phyloP scores from a whole-genome alignment of 768 basidiomycete genomes.

The Boletus reticuloceps region DNA sequence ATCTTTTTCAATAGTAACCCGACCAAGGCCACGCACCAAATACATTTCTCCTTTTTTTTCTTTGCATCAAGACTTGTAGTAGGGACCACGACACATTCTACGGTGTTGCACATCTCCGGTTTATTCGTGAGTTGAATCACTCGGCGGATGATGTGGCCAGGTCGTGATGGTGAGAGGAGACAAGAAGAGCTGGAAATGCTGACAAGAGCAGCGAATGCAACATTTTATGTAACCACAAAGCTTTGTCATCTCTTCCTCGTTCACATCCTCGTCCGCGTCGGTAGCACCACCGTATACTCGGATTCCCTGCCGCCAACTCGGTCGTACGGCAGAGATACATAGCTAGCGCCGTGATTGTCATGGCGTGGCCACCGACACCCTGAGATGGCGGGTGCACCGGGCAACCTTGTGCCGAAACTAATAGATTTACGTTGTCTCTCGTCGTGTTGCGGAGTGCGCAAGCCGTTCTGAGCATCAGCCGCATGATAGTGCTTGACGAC shows the following conservation, averaged over 20 bases:
- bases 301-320: too few species aligned
- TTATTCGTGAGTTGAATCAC: background rate
- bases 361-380: too few species aligned
- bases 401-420: too few species aligned
- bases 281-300: too few species aligned
- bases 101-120: background rate
- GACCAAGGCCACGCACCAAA: conserved; percentile 11
- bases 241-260: conserved; percentile 30
- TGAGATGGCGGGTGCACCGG: too few species aligned
- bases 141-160: background rate
- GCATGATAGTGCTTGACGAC: too few species aligned
- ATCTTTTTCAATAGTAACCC: conserved; percentile 3
- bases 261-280: background rate
- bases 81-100: conserved; percentile 3
- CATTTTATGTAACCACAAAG: conserved; percentile 36
- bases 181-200: conserved; percentile 30
- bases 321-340: too few species aligned
- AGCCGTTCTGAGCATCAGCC: too few species aligned
- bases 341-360: too few species aligned
- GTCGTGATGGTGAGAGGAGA: conserved; percentile 35
- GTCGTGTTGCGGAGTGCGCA: too few species aligned
- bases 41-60: background rate
- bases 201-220: conserved; percentile 30
- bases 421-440: too few species aligned
- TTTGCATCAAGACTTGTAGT: conserved; percentile 9